A percentile compares a stretch with the other conserved stretches of the same genome.
These are phyloP conservation scores for Eucommia ulmoides DNA, from an alignment of 257 asterid species.

Conservation along the genomic window DNA sequence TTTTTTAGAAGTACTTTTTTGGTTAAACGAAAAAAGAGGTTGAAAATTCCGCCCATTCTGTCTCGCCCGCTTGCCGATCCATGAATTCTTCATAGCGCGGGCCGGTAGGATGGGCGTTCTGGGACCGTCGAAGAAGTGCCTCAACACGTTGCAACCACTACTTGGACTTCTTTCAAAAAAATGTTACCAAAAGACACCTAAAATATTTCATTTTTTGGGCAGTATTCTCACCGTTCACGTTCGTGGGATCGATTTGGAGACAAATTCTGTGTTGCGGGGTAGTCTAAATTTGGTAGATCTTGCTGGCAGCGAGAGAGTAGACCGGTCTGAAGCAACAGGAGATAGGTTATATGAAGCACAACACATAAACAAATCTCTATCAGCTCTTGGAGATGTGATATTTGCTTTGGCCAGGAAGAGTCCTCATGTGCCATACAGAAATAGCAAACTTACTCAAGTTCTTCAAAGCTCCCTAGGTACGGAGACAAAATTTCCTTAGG, in stretches of 20 bases:
- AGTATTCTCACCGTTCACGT: conserved; percentile 93
- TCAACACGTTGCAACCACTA: no score
- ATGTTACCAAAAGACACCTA: no score
- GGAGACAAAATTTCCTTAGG: conserved; percentile 2
- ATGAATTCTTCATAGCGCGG: no score
- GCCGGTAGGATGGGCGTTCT: no score
- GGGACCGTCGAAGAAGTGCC: no score
- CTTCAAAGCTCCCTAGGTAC: conserved; percentile 95
- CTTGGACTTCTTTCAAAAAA: no score
- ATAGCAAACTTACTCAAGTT: conserved; percentile 93
- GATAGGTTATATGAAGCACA: conserved; percentile 94
- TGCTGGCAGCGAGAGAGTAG: conserved; percentile 98
- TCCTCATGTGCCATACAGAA: conserved; percentile 86
- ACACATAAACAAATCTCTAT: conserved; percentile 83
- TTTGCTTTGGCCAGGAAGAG: conserved; percentile 86
- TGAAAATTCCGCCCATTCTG: no score
- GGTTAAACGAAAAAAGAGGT: no score
- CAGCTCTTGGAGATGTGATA: conserved; percentile 96
- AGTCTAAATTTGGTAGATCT: conserved; percentile 94
- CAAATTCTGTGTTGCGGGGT: conserved; percentile 61
- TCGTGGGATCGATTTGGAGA: conserved; percentile 80
- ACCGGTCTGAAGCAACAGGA: conserved; percentile 87
- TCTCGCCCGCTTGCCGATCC: no score
- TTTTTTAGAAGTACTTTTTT: no score
- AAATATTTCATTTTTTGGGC: no score